Base-by-base conservation (phyloP, 75 land plant species). In the Ceratopteris richardii region DNA sequence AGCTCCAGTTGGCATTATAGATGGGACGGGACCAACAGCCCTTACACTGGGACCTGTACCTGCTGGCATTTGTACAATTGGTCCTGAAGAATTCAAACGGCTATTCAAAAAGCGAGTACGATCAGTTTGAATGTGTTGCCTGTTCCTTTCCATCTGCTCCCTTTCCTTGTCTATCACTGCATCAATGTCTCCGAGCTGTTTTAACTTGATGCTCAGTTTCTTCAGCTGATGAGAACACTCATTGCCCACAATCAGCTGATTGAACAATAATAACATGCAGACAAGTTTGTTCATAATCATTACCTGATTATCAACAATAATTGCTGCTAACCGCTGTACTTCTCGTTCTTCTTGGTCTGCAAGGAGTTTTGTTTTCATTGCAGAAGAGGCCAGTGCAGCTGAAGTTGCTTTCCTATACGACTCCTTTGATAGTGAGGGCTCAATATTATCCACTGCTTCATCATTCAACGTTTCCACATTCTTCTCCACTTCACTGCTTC, bases 161-260 rank as follows among this genome's bases (percentile, higher is more conserved):
- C 93, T 82, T 67, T 92, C 94, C 71, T 85, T 92, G 63, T 76
- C 47, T 28, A 92, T 66, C 65, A 92, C 60, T 17, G 77, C 70
- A 63, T 92, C 97, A 30, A 92, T 66, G 50, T 92, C 97, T 13
- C 77, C 86, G 75, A 88, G 85, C 56, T 82, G 86, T 70, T 92
- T 92, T 65, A 92, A 71, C 74, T 92, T 92, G 63, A 84, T 58
- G 65, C 88, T 94, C 50, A 88, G 54, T 57, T 88, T 82, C 66
- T 85, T 88, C 60, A 92, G 51, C 94, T 92, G 94, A 3, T 70
- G 77, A 44, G 14, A 55, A 14, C 5, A 21, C 28, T 17, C 26
- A 14, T n/a, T n/a, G n/a, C 12, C 21, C 21, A 36, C 30, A 43
- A 19, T 56, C 58, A 56, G 58, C 26, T 12, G 31, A 33, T 33